Evolutionary conservation across 2,329 filamentous ascomycete species (phyloP).

Genomic region (Alternaria longipes): DNA sequence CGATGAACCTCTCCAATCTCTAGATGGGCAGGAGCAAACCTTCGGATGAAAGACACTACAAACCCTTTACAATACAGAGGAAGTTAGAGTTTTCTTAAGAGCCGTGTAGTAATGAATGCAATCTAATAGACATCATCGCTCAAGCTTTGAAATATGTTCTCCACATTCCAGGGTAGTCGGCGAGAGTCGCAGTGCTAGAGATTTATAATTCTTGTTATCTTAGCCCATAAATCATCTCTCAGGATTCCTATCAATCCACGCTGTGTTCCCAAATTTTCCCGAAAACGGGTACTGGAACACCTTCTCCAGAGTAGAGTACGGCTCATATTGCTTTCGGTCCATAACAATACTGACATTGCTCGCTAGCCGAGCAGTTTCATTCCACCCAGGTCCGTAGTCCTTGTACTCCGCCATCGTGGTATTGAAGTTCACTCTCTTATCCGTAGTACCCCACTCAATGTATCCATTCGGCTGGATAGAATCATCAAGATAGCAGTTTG

Average conservation of each 20-base stretch:
- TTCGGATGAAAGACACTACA: too few species aligned
- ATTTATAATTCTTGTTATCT: neutral
- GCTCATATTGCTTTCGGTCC: conserved; percentile 44
- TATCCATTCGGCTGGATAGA: conserved; percentile 65
- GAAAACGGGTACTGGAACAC: conserved; percentile 48
- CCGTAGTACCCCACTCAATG: conserved; percentile 60
- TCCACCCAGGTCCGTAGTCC: conserved; percentile 63
- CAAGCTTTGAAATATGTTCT: neutral
- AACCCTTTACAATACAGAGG: too few species aligned
- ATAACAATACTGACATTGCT: conserved; percentile 60
- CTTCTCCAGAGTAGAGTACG: conserved; percentile 34
- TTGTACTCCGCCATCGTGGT: conserved; percentile 68
- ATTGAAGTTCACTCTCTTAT: conserved; percentile 47
- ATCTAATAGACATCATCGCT: neutral
- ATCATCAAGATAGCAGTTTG: conserved; percentile 63
- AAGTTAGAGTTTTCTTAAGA: neutral
- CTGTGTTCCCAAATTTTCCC: conserved; percentile 56
- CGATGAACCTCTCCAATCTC: too few species aligned
- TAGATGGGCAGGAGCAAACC: too few species aligned
- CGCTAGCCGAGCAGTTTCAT: conserved; percentile 56
- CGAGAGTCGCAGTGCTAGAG: neutral
- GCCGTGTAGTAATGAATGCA: neutral
- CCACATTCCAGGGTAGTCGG: fast-evolving
- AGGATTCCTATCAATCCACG: conserved; percentile 58
- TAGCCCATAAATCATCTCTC: conserved; percentile 8